Conservation (phyloP, 768 basidiomycete genomes). For the Boletus insuetus region DNA sequence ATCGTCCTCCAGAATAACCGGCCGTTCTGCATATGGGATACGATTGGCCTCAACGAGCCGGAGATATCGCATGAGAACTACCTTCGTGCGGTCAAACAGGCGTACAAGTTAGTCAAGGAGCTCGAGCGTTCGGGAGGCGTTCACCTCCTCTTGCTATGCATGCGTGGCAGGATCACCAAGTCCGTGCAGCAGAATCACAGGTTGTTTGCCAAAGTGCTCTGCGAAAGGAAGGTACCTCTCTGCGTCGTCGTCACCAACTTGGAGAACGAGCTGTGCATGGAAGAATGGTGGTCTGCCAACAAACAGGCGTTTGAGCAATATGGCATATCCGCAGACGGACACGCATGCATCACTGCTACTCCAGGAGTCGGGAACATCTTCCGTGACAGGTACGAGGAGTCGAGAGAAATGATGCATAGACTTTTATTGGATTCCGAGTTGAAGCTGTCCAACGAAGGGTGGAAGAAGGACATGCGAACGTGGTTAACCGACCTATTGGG, state of each 20-base stretch:
- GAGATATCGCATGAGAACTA: slow-evolving; percentile 16
- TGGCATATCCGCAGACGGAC: slow-evolving; percentile 30
- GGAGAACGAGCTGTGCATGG: slow-evolving; percentile 35
- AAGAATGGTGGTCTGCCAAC: slow-evolving; percentile 40
- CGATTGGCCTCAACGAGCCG: slow-evolving; percentile 32
- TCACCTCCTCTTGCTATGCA: slow-evolving; percentile 39
- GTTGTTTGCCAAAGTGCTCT: slow-evolving; percentile 39
- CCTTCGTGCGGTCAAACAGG: slow-evolving; percentile 27
- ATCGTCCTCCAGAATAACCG: slow-evolving; percentile 13
- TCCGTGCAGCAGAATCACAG: slow-evolving; percentile 37
- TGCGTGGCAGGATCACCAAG: slow-evolving; percentile 38
- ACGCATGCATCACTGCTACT: slow-evolving; percentile 41
- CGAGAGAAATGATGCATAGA: slow-evolving; percentile 21
- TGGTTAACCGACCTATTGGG: slow-evolving; percentile 21
- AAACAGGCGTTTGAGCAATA: slow-evolving; percentile 27
- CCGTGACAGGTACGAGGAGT: slow-evolving; percentile 30
- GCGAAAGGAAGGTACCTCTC: slow-evolving; percentile 36
- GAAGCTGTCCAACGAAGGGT: slow-evolving; percentile 1
- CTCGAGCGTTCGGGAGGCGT: slow-evolving; percentile 35
- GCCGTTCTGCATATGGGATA: slow-evolving; percentile 31
- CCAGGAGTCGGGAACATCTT: slow-evolving; percentile 23
- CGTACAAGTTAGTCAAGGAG: slow-evolving; percentile 32
- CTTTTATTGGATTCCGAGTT: slow-evolving; percentile 12
- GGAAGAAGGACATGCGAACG: slow-evolving; percentile 15
- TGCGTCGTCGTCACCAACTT: slow-evolving; percentile 39